These are phyloP conservation scores for Geotrichum restrictum DNA, from an alignment of 1,139 yeast genomes.

Conservation along the genomic window DNA sequence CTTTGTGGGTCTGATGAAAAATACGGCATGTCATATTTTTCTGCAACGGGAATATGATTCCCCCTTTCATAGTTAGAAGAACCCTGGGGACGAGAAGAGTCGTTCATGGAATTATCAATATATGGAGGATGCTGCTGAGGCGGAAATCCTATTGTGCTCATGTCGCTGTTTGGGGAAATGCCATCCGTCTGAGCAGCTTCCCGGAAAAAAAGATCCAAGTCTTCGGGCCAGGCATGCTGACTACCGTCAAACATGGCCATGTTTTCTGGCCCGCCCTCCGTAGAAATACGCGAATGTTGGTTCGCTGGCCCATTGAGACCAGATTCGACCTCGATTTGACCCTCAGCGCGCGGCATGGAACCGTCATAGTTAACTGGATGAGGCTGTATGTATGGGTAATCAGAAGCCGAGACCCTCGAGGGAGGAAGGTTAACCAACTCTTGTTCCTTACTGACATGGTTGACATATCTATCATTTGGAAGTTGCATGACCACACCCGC, in stretches of 20 bases:
- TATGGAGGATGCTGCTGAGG: neutral
- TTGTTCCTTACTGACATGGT: constrained; percentile 1
- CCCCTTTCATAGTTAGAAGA: neutral
- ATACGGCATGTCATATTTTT: neutral
- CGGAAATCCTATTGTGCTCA: neutral
- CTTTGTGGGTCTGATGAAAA: neutral
- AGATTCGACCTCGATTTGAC: neutral
- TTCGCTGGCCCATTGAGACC: neutral
- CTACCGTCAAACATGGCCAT: neutral
- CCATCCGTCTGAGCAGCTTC: constrained; percentile 32
- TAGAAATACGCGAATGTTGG: neutral
- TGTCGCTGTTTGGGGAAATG: constrained; percentile 25
- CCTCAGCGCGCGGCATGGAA: neutral
- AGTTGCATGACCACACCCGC: constrained; percentile 23
- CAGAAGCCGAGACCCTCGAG: neutral
- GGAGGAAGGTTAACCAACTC: neutral
- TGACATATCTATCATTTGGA: neutral
- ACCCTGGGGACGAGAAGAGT: neutral
- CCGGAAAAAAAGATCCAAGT: constrained; percentile 30
- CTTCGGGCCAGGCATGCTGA: constrained; percentile 26
- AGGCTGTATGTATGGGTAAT: neutral
- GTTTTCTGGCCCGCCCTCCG: neutral
- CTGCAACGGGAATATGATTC: neutral
- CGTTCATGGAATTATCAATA: neutral
- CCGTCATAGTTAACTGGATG: neutral